Evolutionary conservation across 2,329 filamentous ascomycete genomes (phyloP), one percentile per base, ranked within the genome.

Genomic region (Pseudodiploospora longispora): DNA sequence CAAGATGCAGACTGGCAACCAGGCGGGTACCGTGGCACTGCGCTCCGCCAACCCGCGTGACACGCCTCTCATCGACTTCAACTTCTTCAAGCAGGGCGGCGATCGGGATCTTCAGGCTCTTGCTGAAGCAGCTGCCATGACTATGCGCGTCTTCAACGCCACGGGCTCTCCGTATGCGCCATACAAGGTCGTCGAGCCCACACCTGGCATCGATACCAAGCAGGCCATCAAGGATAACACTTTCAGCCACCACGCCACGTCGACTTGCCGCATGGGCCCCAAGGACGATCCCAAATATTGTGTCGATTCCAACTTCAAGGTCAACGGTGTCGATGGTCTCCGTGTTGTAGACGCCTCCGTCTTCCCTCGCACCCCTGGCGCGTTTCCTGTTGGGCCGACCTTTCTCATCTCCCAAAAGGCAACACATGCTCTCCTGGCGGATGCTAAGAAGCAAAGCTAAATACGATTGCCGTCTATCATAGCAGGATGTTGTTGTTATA

Each of bases 1-100:
- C 47, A 82, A 83, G 60, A 71, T 75, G 2, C 80, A 83, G 53
- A 73, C 81, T 0, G 74, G 76, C 42, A 85, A 86, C 48, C 65
- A 56, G 1, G 75, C 73, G 9, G 60, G 61, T 4, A 54, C 50
- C 4, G 47, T 63, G 2, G 56, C 44, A n/a, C 50, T 54, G 6
- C 46, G 46, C 7, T 55, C 50, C 0, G 39, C 51, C 1, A 37
- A 57, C 29, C 38, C 52, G 3, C 40, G 40, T 6, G 54, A 55
- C 28, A 30, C 41, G 1, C 56, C 57, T 0, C 12, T 52, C 27
- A 53, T 65, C 6, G 50, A 63, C 29, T 57, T 60, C 4, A 63
- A 63, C 30, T 63, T 73, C 59, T 82, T 77, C 62, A 68, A 72
- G 32, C 32, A 34, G 12, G 12, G 12, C 9, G 32, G 32, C 32